Base-by-base conservation (phyloP, 140 eudicot genomes). In the Bidens hawaiensis region DNA sequence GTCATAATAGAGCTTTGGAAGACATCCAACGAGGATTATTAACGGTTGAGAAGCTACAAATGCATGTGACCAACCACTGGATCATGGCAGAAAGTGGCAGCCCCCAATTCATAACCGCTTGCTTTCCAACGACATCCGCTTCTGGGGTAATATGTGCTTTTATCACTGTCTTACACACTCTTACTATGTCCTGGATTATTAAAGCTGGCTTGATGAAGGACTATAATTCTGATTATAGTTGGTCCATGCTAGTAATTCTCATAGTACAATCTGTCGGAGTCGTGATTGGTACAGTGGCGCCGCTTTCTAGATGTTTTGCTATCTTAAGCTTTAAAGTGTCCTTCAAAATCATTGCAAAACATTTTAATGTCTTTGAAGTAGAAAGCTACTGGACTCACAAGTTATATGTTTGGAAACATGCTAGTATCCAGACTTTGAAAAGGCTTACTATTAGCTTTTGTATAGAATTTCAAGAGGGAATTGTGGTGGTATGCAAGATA, bases 51-150 rank as follows among this genome's bases (percentile, higher is more conserved):
- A 25, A 52, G 60, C 16, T 52, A 14, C 60, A 52, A 12, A 26
- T 24, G 36, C 18, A 52, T 52, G 58, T 51, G 17, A 23, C 16
- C 16, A 51, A 51, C 33, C 17, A 51, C 16, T 51, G 58, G 58
- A 51, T 51, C 31, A 23, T 51, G 58, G 58, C 58, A 22, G 58
- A 8, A 51, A 51, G 58, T 23, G 33, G 58, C 18, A 52, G 36
- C 60, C 60, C 60, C 19, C 36, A 52, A 24, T 52, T 52, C 36
- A 14, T 24, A 12, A 5, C 36, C 7, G 36, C 60, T 52, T 52
- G 36, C 36, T 52, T 14, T 24, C 4, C 1, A 4, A 52, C 60
- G 1, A 25, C 60, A 13, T 12, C 36, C 14, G 60, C 21, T 25
- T 25, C 60, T 26, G 60, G 60, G 60, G 36, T 52, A 24, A 24